Conservation (phyloP, 441 rosid genomes). For the Lepidium campestre region DNA sequence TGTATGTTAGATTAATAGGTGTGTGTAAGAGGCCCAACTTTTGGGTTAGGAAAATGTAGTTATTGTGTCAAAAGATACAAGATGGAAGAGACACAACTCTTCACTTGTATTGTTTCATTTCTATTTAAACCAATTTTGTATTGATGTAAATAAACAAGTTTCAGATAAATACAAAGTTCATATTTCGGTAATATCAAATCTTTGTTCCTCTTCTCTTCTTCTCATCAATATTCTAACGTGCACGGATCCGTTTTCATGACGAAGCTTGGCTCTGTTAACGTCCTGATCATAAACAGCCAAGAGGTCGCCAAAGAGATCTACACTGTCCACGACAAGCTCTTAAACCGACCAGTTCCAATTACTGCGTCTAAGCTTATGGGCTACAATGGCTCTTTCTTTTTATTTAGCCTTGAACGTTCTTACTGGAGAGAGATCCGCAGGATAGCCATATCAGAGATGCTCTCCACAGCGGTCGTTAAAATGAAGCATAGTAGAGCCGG, state of each 20-base stretch:
- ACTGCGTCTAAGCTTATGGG: conserved; percentile 27
- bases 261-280: conserved; percentile 22
- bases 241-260: conserved; percentile 32
- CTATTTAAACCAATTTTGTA: no score
- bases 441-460: conserved; percentile 27
- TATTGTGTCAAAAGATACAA: no score
- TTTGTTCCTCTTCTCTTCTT: no score
- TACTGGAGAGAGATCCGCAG: conserved; percentile 40
- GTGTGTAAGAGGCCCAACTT: no score
- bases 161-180: no score
- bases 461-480: conserved; percentile 26
- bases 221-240: no score
- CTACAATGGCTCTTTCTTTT: conserved; percentile 28
- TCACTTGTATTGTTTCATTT: no score
- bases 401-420: conserved; percentile 31
- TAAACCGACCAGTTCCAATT: conserved; percentile 13
- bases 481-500: conserved; percentile 14
- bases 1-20: no score
- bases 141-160: no score
- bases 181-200: no score
- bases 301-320: conserved; percentile 29
- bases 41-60: no score
- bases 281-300: conserved; percentile 27
- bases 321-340: conserved; percentile 20
- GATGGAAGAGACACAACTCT: no score